Evolutionary conservation across 2,329 filamentous ascomycete species (phyloP).

Genomic region (Diaporthe eres): DNA sequence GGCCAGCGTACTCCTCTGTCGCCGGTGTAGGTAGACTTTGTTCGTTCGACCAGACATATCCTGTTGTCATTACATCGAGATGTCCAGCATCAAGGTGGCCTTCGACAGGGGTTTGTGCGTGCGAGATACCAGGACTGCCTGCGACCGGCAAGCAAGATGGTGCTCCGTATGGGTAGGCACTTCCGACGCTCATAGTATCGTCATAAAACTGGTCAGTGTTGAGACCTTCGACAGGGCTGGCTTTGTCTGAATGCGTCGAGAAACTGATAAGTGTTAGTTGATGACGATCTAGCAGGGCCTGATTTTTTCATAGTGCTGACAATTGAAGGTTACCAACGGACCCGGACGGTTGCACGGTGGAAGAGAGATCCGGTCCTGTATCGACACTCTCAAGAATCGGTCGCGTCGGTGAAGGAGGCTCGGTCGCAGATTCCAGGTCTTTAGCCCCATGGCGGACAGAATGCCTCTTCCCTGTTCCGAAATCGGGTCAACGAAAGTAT

Average conservation of each 20-base stretch:
- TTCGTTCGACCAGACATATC: background rate
- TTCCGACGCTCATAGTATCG: background rate
- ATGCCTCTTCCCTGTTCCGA: background rate
- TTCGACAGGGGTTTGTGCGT: too few species aligned
- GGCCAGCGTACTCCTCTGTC: background rate
- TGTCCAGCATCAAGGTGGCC: background rate
- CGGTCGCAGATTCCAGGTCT: background rate
- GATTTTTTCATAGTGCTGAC: background rate
- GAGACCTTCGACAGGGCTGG: background rate
- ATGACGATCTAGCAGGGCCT: background rate
- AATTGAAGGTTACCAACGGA: background rate
- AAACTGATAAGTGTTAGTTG: background rate
- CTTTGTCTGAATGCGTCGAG: background rate
- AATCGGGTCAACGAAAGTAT: background rate
- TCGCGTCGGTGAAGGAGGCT: background rate
- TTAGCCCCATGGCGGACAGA: background rate
- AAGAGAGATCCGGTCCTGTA: background rate
- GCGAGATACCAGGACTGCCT: background rate
- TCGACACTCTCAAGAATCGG: background rate
- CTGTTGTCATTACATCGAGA: background rate
- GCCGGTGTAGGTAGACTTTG: background rate
- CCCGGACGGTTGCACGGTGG: background rate
- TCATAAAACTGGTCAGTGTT: background rate
- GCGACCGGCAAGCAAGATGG: background rate
- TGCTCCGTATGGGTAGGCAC: background rate